Conservation (phyloP, 371 early-diverging fungal genomes). For the Homolaphlyctis polyrhiza region DNA sequence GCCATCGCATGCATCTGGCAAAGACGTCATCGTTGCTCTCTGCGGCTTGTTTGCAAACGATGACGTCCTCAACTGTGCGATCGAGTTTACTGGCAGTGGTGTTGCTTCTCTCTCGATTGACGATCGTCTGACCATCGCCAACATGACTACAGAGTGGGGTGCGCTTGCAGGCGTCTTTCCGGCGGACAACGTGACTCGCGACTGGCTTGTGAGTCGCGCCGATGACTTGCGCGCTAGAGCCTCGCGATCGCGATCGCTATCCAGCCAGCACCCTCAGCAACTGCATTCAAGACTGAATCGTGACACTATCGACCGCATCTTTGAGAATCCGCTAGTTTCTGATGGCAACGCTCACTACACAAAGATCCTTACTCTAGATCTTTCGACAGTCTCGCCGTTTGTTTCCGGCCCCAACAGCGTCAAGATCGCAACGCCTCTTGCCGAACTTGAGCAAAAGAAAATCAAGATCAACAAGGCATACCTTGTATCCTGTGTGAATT, state of each 20-base stretch:
- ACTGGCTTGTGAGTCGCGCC: slow-evolving; percentile 66
- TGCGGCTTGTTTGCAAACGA: slow-evolving; percentile 63
- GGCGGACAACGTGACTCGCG: slow-evolving; percentile 71
- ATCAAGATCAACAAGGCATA: slow-evolving; percentile 91
- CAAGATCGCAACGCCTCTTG: slow-evolving; percentile 77
- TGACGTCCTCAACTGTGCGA: slow-evolving; percentile 88
- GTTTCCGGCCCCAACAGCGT: slow-evolving; percentile 93
- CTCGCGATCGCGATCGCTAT: slow-evolving; percentile 24
- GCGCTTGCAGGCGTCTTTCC: slow-evolving; percentile 94
- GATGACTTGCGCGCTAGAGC: slow-evolving; percentile 36
- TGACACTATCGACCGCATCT: slow-evolving; percentile 50
- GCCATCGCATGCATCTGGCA: slow-evolving; percentile 82
- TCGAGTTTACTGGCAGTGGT: slow-evolving; percentile 86
- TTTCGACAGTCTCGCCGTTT: slow-evolving; percentile 78
- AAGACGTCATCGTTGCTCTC: slow-evolving; percentile 90
- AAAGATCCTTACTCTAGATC: slow-evolving; percentile 82
- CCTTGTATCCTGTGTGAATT: slow-evolving; percentile 91
- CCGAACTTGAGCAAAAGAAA: slow-evolving; percentile 60
- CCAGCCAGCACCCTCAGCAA: slow-evolving; percentile 38
- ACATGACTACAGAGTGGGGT: slow-evolving; percentile 99
- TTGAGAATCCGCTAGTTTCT: slow-evolving; percentile 44
- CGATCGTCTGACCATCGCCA: slow-evolving; percentile 90
- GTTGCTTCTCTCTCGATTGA: slow-evolving; percentile 66
- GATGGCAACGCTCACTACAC: slow-evolving; percentile 66
- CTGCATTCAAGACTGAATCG: slow-evolving; percentile 68